These are phyloP conservation scores for Backusella circina DNA, from an alignment of 192 early-diverging fungal species.

Conservation along the genomic window DNA sequence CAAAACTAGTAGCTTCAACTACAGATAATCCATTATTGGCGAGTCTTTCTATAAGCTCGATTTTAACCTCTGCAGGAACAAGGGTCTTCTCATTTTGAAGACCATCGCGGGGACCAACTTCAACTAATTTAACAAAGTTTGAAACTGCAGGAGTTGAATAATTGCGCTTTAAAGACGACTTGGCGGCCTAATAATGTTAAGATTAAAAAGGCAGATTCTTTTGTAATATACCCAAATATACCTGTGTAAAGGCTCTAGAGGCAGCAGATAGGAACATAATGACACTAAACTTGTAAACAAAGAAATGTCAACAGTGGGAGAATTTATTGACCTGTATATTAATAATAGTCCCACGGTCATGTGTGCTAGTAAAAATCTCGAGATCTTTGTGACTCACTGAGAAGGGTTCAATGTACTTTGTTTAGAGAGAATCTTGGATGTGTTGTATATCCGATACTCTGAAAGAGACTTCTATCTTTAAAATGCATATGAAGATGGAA, in stretches of 20 bases:
- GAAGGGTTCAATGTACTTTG: too few species aligned
- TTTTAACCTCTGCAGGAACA: conserved; percentile 78
- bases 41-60: conserved; percentile 83
- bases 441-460: too few species aligned
- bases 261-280: not conserved
- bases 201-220: not conserved
- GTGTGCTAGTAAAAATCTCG: not conserved
- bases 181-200: not conserved
- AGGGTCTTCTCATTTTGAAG: conserved; percentile 92
- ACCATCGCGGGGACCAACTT: conserved; percentile 95
- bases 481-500: too few species aligned
- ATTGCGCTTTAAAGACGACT: not conserved
- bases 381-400: not conserved
- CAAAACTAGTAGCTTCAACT: conserved; percentile 92
- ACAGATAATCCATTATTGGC: conserved; percentile 75
- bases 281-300: not conserved
- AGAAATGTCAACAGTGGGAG: not conserved
- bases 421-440: too few species aligned
- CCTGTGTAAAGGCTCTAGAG: not conserved
- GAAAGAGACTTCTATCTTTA: too few species aligned
- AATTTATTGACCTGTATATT: not conserved
- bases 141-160: not conserved
- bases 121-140: conserved; percentile 76
- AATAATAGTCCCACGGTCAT: not conserved
- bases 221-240: not conserved